Evolutionary conservation across 176 grass and related monocot genomes (phyloP).

Genomic region (Pontederia paniculata): DNA sequence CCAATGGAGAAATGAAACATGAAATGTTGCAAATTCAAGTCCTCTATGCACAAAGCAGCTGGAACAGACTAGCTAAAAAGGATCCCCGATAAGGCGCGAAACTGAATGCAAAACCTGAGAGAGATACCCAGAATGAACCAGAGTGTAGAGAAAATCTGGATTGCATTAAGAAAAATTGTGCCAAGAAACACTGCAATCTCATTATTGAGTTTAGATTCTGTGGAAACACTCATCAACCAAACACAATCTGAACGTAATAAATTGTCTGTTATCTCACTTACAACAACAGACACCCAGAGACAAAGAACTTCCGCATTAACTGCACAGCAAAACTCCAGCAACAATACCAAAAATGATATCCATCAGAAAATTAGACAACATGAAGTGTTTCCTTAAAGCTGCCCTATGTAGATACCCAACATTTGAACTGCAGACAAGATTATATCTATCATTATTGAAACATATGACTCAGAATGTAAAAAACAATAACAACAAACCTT

Average conservation of each 20-base stretch:
- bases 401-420: constrained; percentile 54
- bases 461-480: background rate
- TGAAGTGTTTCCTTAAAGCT: constrained; percentile 49
- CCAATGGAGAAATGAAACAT: constrained; percentile 61
- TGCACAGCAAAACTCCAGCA: constrained; percentile 40
- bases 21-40: constrained; percentile 55
- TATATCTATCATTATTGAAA: constrained; percentile 12
- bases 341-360: constrained; percentile 69
- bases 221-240: constrained; percentile 96
- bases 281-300: constrained; percentile 30
- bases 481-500: background rate
- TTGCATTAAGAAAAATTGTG: constrained; percentile 70
- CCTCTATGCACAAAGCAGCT: constrained; percentile 66
- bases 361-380: constrained; percentile 58
- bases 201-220: constrained; percentile 91
- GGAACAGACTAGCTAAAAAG: constrained; percentile 57
- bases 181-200: constrained; percentile 79
- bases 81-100: constrained; percentile 51
- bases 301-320: constrained; percentile 50
- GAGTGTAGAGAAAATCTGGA: constrained; percentile 90
- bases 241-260: constrained; percentile 86
- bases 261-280: constrained; percentile 44
- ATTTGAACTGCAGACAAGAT: constrained; percentile 47
- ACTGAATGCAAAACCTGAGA: constrained; percentile 40
- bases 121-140: constrained; percentile 53